These are phyloP conservation scores for Gossypium schwendimanii DNA, from an alignment of 441 rosid species.

Conservation along the genomic window DNA sequence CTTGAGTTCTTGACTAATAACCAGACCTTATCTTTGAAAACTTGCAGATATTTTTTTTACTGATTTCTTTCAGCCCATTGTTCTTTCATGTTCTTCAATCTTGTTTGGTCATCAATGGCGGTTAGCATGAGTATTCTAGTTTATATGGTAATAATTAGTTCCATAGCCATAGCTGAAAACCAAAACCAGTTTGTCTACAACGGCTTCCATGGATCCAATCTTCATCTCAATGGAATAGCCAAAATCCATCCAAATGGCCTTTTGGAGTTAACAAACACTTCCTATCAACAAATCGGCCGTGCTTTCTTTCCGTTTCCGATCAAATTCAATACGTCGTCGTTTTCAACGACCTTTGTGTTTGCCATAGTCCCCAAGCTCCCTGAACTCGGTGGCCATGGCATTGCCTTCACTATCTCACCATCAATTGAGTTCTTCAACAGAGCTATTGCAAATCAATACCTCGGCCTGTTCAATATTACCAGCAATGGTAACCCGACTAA, in stretches of 20 bases:
- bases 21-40: not conserved
- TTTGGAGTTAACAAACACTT: slow-evolving; percentile 14
- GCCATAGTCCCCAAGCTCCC: slow-evolving; percentile 10
- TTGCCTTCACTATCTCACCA: slow-evolving; percentile 16
- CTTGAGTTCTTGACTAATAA: no score
- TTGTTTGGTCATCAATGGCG: not conserved
- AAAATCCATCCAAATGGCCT: slow-evolving; percentile 12
- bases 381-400: slow-evolving; percentile 17
- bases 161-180: not conserved
- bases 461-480: slow-evolving; percentile 24
- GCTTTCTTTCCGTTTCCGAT: slow-evolving; percentile 15
- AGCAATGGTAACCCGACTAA: slow-evolving; percentile 11
- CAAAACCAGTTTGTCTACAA: slow-evolving; percentile 15
- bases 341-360: slow-evolving; percentile 16
- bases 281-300: slow-evolving; percentile 12
- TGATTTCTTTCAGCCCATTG: no score
- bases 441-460: slow-evolving; percentile 15
- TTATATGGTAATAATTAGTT: not conserved
- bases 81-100: not conserved
- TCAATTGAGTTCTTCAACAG: slow-evolving; percentile 5
- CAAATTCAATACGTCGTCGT: slow-evolving; percentile 11
- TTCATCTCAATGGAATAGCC: slow-evolving; percentile 13
- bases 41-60: not conserved
- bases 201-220: slow-evolving; percentile 12
- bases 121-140: not conserved